Conservation (phyloP, 2,329 filamentous ascomycete species). For the Pyrenophora tritici-repentis region DNA sequence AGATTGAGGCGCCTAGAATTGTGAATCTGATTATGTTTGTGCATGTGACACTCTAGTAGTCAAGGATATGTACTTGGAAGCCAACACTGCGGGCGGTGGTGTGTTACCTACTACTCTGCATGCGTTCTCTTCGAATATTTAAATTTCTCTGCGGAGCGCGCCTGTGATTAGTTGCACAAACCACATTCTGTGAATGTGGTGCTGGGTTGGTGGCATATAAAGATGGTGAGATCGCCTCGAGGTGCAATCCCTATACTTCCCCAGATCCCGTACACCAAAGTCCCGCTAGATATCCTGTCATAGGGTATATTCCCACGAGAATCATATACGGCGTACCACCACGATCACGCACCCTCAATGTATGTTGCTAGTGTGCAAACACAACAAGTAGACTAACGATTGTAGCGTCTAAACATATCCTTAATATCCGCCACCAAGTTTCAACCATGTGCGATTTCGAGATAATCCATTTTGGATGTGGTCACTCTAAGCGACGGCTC, state of each 20-base stretch:
- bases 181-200: background rate
- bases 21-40: too few species aligned
- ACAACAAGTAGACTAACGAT: background rate
- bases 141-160: background rate
- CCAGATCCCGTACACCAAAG: background rate
- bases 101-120: background rate
- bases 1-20: too few species aligned
- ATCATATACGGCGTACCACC: background rate
- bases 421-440: background rate
- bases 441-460: conserved; percentile 71
- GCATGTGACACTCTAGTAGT: too few species aligned
- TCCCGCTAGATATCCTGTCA: background rate
- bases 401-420: background rate
- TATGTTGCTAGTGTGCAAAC: background rate
- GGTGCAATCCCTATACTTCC: conserved; percentile 10
- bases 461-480: conserved; percentile 68
- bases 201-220: conserved; percentile 14
- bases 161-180: background rate
- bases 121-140: background rate
- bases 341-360: background rate
- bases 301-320: background rate
- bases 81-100: too few species aligned
- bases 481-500: conserved; percentile 63
- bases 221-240: conserved; percentile 1
- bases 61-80: too few species aligned